These are phyloP conservation scores for Nematodospora anomalae DNA, from an alignment of 1,139 yeast genomes.

Conservation along the genomic window DNA sequence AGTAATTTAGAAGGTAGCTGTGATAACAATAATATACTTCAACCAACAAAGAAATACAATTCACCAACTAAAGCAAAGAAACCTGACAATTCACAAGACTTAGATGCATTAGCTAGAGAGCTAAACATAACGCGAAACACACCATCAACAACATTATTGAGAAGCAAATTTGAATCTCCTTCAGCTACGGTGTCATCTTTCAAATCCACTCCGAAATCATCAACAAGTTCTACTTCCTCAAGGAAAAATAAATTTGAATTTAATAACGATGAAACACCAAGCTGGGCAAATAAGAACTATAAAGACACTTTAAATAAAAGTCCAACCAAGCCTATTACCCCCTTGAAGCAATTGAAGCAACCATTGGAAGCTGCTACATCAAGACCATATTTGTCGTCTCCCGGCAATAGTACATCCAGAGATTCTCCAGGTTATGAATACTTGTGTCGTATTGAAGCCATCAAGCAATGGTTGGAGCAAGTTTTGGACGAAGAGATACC, in stretches of 20 bases:
- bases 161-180: conserved; percentile 43
- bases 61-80: conserved; percentile 15
- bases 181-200: conserved; percentile 48
- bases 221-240: conserved; percentile 20
- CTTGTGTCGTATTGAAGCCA: conserved; percentile 84
- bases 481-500: conserved; percentile 51
- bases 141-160: conserved; percentile 31
- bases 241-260: conserved; percentile 18
- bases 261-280: conserved; percentile 21
- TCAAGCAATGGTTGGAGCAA: conserved; percentile 54
- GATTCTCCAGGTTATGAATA: conserved; percentile 65
- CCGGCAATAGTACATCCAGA: conserved; percentile 29
- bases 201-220: conserved; percentile 31
- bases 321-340: conserved; percentile 13
- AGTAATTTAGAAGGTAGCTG: conserved; percentile 27
- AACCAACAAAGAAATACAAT: conserved; percentile 33
- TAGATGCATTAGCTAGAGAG: conserved; percentile 43
- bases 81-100: conserved; percentile 28
- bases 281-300: conserved; percentile 25
- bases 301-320: conserved; percentile 19
- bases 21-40: conserved; percentile 29
- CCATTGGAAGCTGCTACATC: conserved; percentile 17
- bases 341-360: conserved; percentile 19
- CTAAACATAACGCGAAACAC: conserved; percentile 28
- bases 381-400: conserved; percentile 28